Base-by-base conservation (phyloP, 306 rosid genomes). In the Rosa chinensis region DNA sequence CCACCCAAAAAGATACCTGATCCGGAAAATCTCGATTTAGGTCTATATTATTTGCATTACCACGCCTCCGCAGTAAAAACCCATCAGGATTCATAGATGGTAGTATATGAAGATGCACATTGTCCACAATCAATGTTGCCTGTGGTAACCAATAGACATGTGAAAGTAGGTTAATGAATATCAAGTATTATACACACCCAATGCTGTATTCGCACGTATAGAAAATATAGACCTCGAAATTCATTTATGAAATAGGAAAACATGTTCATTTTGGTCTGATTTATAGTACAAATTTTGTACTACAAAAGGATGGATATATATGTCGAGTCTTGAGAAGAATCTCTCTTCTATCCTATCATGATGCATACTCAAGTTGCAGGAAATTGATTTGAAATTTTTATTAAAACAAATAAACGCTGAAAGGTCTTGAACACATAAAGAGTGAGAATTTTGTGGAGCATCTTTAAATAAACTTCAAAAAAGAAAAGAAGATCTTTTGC, bases 1-100 rank as follows among this genome's bases (percentile, higher is more conserved):
- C 32, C 11, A 66, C 49, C 63, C 8, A 73, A 20, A 73, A 56
- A 10, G 3, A 78, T 87, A 94, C 99, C 99, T 92, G 98, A 72
- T 92, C 99, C 2, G 99, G 99, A 87, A 92, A 95, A 83, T 95
- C 97, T 79, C 99, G 88, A 79, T 95, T 95, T 72, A 95, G 84
- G 87, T 95, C 99, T 86, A 95, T 78, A 71, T 89, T 82, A 68
- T 92, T 92, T 42, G 92, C 97, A 92, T 95, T 95, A 62, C 89
- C 90, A 78, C 98, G 99, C 55, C 66, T 90, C 82, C 87, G 81
- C 76, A 92, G 84, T 81, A 85, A 82, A 89, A 84, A 95, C 50
- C 99, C 99, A 84, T 95, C 99, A 56, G 99, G 99, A 85, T 95
- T 95, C 93, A 95, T 86, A 21, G 99, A 86, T 62, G 99, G 99